Evolutionary conservation across 257 asterid species (phyloP), one percentile per base, ranked within the genome.

Genomic region (Pogostemon cablin): DNA sequence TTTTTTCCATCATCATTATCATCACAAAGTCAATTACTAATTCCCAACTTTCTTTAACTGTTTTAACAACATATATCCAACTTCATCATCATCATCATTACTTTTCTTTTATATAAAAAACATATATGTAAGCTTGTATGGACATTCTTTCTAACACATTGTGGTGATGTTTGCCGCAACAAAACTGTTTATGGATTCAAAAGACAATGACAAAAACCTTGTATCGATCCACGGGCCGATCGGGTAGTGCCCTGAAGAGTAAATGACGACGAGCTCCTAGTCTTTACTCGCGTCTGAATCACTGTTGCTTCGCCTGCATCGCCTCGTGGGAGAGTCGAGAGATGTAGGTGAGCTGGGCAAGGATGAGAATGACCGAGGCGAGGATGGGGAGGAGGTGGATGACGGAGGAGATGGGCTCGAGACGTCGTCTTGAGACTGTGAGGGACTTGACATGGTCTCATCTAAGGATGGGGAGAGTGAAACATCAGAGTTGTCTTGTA

Each of bases 311-410:
- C 55, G 65, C 80, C 77, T 78, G 68, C 82, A 74, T 67, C 81
- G 76, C 40, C 96, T 79, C 2, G 85, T 73, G 5, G 88, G 90
- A 32, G 89, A 90, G 39, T 71, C 86, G 10, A 69, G 65, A 1
- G 78, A 65, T 2, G 80, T 68, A 1, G 90, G 86, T 0, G 91
- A 89, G 48, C 72, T 38, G 1, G 91, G 84, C n/a, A 78, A 76
- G 0, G 81, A 79, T 2, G 87, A 77, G 4, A 81, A 75, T 1
- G 84, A 78, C 53, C 78, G 72, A 0, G 86, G 81, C 0, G 87
- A 81, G 4, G 77, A 59, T 0, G 87, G 81, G 0, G 87, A 85
- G 0, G 93, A 80, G 2, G 35, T 52, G 12, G 87, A 76, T 0
- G 83, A 78, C 5, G 58, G 79, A 38, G 72, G 74, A 17, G 78